These are phyloP conservation scores for Penicillium crystallinum DNA, from an alignment of 495 filamentous ascomycete species.

Conservation along the genomic window DNA sequence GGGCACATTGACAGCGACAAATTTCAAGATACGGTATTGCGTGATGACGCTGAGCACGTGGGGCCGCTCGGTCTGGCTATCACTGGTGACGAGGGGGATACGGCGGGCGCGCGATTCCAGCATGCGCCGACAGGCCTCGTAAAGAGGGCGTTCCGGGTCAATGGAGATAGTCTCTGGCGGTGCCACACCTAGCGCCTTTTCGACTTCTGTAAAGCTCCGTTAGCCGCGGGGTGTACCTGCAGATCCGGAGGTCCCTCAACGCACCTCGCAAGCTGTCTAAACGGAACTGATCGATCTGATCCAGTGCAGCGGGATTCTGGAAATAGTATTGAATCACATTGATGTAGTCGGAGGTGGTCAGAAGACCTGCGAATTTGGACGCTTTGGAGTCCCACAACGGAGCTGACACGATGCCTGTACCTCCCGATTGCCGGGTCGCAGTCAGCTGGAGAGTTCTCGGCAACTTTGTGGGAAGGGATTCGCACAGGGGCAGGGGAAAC, in stretches of 20 bases:
- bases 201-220: constrained; percentile 61
- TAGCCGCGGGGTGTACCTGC: background rate
- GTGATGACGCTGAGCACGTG: constrained; percentile 96
- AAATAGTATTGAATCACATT: constrained; percentile 99
- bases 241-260: constrained; percentile 3
- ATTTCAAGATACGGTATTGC: constrained; percentile 97
- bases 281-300: constrained; percentile 88
- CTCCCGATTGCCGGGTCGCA: constrained; percentile 17
- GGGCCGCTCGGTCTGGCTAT: constrained; percentile 88
- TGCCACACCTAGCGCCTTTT: constrained; percentile 82
- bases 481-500: constrained; percentile 14
- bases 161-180: constrained; percentile 96
- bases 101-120: constrained; percentile 85
- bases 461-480: constrained; percentile 3
- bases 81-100: constrained; percentile 89
- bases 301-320: constrained; percentile 88
- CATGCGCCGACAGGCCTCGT: constrained; percentile 94
- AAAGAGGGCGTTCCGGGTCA: constrained; percentile 80
- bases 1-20: constrained; percentile 93
- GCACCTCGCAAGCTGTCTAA: constrained; percentile 86
- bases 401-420: constrained; percentile 89
- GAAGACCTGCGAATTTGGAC: constrained; percentile 86
- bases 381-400: constrained; percentile 95
- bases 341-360: constrained; percentile 95
- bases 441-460: constrained; percentile 19